Base-by-base conservation (phyloP, 2,329 filamentous ascomycete species). In the Xylariaceae sp. region DNA sequence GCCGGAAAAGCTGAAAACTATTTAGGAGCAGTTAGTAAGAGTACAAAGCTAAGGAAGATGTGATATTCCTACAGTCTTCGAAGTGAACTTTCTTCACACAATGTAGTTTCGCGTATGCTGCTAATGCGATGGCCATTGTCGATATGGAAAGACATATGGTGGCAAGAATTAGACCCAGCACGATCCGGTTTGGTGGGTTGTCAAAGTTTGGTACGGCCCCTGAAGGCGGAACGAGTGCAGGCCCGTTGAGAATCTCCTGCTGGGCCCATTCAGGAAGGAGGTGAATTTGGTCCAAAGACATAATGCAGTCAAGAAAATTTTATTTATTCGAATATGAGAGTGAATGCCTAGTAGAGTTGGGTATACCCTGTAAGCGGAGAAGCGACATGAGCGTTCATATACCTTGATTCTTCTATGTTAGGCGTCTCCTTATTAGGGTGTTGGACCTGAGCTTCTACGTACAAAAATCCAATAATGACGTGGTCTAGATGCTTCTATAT, bases 181-280 rank as follows among this genome's bases (percentile, higher is more conserved):
- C 23, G 19, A 58, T 61, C 23, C 43, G 4, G 24, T 61, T 61
- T 6, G 40, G 45, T 16, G 59, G 59, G 28, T 56, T 52, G 4
- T 53, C 54, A 9, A 63, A 47, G 12, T 60, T 56, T 7, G 58
- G 47, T 11, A 34, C 23, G 5, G 51, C 29, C 2, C 57, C 60
- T 11, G 29, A 23, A 2, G 60, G 57, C 4, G 59, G 59, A 1
- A 21, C 16, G 7, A 56, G 55, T 6, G 55, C 59, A 21, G 55
- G 55, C 16, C 51, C 50, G 29, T 61, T 36, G 14, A 61, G 55
- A 17, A 58, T 31, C 14, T 47, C 49, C 23, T 50, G 31, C 19
- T 41, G 45, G 14, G 11, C 34, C 11, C 8, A 12, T 8, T 26
- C 23, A 11, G 52, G 44, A 2, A 48, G 34, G 7, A 49, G 43